Base-by-base conservation (phyloP, 1,284 basidiomycete genomes). In the Rhodotorula sp. region DNA sequence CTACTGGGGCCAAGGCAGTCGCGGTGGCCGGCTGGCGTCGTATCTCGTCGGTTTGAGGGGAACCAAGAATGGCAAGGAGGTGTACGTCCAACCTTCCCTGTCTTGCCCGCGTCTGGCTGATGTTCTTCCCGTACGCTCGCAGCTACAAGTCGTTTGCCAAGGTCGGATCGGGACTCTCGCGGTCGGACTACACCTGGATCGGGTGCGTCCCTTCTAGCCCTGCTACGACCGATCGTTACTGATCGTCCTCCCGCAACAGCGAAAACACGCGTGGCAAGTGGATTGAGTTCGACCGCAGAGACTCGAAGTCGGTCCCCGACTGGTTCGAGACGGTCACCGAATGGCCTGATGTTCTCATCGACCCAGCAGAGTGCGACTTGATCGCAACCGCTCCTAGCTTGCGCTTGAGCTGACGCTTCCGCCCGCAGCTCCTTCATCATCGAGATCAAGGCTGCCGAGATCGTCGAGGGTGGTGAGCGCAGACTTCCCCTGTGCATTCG, bases 371-470 rank as follows among this genome's bases (percentile, higher is more conserved):
- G 81, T 82, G 50, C 54, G 78, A 64, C 26, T 20, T 48, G 13
- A 6, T 16, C 24, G 8, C 6, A 2, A 9, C 0, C 11, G 11
- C 11, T 13, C 6, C 18, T 26, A 20, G 11, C 31, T 11, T 2
- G 8, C 7, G 1, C 15, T 11, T 50, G 34, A 50, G 16, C 24
- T 31, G 24, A 50, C 18, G 13, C 15, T 46, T 6, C 11, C 0
- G 7, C 10, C 6, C 20, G 9, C 64, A 92, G 91, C 69, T 92
- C 90, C 0, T 92, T 93, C 80, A 89, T 96, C 46, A 74, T 96
- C 71, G 89, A 89, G 75, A 86, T 96, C 65, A 96, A 96, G 79
- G 94, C 91, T 0, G 89, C 92, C 0, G 92, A 95, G 78, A 90
- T 96, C 63, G 87, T 86, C 2, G 81, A 84, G 18, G 85, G 90